A percentile compares a stretch with the other conserved stretches of the same genome.
These are phyloP conservation scores for Solanum ossicruentum DNA, from an alignment of 257 asterid species.

Conservation along the genomic window DNA sequence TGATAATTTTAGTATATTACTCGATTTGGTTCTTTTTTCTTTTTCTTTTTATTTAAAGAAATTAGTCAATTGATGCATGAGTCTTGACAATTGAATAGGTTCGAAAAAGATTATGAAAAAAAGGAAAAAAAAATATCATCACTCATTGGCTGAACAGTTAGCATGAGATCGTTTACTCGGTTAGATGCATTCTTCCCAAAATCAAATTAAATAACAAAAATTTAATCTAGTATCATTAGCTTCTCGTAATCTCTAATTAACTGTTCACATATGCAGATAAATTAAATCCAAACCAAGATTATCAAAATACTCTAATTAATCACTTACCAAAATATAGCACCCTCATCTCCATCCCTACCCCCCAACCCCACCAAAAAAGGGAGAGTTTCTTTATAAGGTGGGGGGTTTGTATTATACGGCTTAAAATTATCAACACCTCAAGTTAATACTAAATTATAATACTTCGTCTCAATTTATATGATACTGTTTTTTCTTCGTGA, in stretches of 20 bases:
- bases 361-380: neutral
- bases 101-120: neutral
- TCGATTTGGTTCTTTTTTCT: neutral
- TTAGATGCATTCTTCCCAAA: neutral
- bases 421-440: neutral
- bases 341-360: neutral
- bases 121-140: neutral
- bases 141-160: neutral
- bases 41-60: neutral
- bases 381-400: neutral
- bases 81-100: neutral
- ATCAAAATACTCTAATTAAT: neutral
- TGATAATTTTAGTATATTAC: neutral
- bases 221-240: neutral
- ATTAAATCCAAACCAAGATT: neutral
- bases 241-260: neutral
- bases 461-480: neutral
- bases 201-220: neutral
- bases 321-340: neutral
- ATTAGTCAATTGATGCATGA: neutral
- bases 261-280: neutral
- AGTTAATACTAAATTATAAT: neutral
- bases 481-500: rapidly evolving
- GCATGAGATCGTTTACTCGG: neutral
- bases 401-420: neutral